Base-by-base conservation (phyloP, 1,284 basidiomycete genomes). In the Laetiporus sulphureus region DNA sequence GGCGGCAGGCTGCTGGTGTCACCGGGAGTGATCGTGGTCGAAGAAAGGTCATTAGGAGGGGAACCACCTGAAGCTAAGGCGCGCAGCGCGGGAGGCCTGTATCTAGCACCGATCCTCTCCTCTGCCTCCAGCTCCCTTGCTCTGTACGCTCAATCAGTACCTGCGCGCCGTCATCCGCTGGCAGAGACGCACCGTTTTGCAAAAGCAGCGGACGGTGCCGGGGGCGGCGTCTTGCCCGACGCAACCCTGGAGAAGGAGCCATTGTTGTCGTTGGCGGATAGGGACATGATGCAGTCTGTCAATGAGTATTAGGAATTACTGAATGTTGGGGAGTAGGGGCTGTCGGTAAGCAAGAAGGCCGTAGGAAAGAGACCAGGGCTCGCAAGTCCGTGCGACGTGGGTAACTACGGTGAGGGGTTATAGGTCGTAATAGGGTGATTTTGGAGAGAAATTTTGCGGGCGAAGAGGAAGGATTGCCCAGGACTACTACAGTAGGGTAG, bases 141-240 rank as follows among this genome's bases (percentile, higher is more conserved):
- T 58, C 89, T 91, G 58, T 24, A 19, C 19, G 33, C 13, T 12
- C 38, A 36, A 18, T 33, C 36, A 19, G 27, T 24, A 38, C 27
- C 13, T 19, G 5, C 31, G 20, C 18, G 24, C 11, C 5, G 36
- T 16, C 10, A 37, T 8, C 7, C 5, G 18, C 5, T 16, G n/a
- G 19, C 27, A 35, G 38, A 25, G 20, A 60, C 68, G 40, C 40
- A 91, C 89, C 88, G 78, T 74, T 90, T 90, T 33, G 88, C 87
- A 64, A 73, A 91, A 23, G 86, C 89, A 52, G 89, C 88, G 47
- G 89, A 91, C 42, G 89, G 88, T 18, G 89, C 89, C 39, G 88
- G 89, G 47, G 88, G 88, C 46, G 89, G 88, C 2, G 89, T 90
- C 67, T 90, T 90, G 51, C 87, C 87, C 60, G 83, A 83, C 52